These are phyloP conservation scores for Phytophthora pini DNA, from an alignment of 352 stramenopile species.

Conservation along the genomic window DNA sequence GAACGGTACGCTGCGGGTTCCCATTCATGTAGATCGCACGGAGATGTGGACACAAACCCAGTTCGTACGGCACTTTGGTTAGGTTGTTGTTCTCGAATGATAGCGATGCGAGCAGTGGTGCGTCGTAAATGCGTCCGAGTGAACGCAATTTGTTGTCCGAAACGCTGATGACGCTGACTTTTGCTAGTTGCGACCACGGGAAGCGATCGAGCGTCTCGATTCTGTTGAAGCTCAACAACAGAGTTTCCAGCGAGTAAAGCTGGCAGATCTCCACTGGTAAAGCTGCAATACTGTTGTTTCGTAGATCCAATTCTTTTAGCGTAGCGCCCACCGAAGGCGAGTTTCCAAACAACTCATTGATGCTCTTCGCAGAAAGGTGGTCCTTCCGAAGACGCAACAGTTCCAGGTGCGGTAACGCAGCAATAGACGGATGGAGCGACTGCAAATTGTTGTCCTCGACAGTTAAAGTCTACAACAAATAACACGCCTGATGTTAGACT, in stretches of 20 bases:
- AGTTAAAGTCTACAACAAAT: conserved; percentile 57
- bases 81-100: conserved; percentile 90
- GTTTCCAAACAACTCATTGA: conserved; percentile 50
- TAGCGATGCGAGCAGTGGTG: conserved; percentile 65
- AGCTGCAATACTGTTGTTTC: conserved; percentile 62
- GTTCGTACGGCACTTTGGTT: conserved; percentile 58
- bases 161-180: conserved; percentile 65
- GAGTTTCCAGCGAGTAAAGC: conserved; percentile 56
- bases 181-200: conserved; percentile 53
- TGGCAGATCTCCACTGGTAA: conserved; percentile 50
- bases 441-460: conserved; percentile 72
- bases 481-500: neutral
- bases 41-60: conserved; percentile 70
- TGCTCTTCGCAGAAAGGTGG: conserved; percentile 50
- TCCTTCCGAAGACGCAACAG: conserved; percentile 81
- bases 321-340: conserved; percentile 24
- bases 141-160: conserved; percentile 82
- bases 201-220: conserved; percentile 76
- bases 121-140: conserved; percentile 70
- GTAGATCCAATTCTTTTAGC: conserved; percentile 76
- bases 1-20: conserved; percentile 86
- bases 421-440: conserved; percentile 51
- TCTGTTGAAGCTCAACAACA: conserved; percentile 76
- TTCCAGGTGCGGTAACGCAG: conserved; percentile 54
- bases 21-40: conserved; percentile 84